Evolutionary conservation across 2,329 filamentous ascomycete genomes (phyloP), one percentile per base, ranked within the genome.

Genomic region (Daldinia sp.): DNA sequence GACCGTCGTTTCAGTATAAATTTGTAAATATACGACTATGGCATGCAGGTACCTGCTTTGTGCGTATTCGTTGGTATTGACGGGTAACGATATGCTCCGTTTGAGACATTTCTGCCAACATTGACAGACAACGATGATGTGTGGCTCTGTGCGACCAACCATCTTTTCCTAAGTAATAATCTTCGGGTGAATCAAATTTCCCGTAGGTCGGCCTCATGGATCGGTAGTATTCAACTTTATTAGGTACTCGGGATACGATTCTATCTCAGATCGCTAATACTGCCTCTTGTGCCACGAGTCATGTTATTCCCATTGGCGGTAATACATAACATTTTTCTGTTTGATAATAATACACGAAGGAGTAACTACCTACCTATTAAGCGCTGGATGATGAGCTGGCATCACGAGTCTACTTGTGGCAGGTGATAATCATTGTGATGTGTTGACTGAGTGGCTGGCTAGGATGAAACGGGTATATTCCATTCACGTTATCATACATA

Each of bases 211-310:
- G 17, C 32, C 45, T 63, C 56, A 34, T 50, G 41, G 62, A 51
- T 35, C n/a, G n/a, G n/a, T n/a, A n/a, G n/a, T n/a, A n/a, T 57
- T 52, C 35, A 41, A 34, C 17, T 37, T 43, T 19, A 49, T 64
- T 45, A 65, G 45, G 63, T 65, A 58, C 66, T n/a, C n/a, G n/a
- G n/a, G 41, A 68, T 47, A 59, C n/a, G n/a, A n/a, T n/a, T n/a
- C n/a, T n/a, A 56, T 51, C 54, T 58, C 39, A n/a, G 23, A 19
- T 43, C 25, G 3, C 35, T 32, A 45, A 34, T 50, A 56, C 17
- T 34, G 29, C 51, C 29, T 34, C 54, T 39, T 39, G 34, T 43
- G 27, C 29, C 21, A 37, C 35, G 10, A 37, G 15, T 10, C 29
- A 2, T 4, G 21, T 23, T 21, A 8, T 45, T 34, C 43, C 10